Percentiles rank a stretch among this genome's conserved stretches.
Evolutionary conservation across 768 basidiomycete species (phyloP).

Genomic region (Mycena crocata): DNA sequence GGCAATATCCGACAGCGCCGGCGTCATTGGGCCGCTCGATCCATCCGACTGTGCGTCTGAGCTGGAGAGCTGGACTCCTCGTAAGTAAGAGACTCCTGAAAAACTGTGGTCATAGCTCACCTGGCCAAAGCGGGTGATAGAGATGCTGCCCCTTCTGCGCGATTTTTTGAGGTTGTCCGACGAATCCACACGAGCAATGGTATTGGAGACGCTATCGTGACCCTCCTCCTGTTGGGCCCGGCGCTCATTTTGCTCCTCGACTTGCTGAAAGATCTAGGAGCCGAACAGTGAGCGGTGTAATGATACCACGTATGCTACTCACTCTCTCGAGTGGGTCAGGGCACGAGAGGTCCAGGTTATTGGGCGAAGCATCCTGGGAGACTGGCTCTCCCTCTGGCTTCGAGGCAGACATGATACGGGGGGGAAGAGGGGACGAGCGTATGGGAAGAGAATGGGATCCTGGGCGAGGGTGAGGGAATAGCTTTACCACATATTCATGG

Average conservation of each 20-base stretch:
- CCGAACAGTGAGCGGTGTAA: background rate
- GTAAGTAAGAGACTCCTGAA: background rate
- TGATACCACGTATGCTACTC: background rate
- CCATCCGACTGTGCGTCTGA: conserved; percentile 39
- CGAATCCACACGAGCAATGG: conserved; percentile 35
- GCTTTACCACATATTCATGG: background rate
- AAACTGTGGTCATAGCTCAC: conserved; percentile 44
- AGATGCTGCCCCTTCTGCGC: conserved; percentile 63
- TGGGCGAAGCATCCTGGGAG: background rate
- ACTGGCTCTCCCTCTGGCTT: too few relatives aligned
- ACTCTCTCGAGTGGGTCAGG: conserved; percentile 50
- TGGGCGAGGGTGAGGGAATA: background rate
- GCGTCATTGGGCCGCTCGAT: conserved; percentile 42
- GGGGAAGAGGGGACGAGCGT: background rate
- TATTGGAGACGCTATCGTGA: conserved; percentile 30
- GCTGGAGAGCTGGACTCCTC: conserved; percentile 31
- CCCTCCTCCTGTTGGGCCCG: conserved; percentile 53
- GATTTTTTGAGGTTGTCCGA: conserved; percentile 45
- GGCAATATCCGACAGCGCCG: conserved; percentile 53
- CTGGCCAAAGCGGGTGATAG: conserved; percentile 72
- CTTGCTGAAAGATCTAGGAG: conserved; percentile 65
- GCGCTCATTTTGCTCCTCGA: conserved; percentile 68
- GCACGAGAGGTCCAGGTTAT: conserved; percentile 22
- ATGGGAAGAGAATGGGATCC: background rate
- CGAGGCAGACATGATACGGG: background rate